These are phyloP conservation scores for Parietichytrium sp. DNA, from an alignment of 108 stramenopile genomes.

Conservation along the genomic window DNA sequence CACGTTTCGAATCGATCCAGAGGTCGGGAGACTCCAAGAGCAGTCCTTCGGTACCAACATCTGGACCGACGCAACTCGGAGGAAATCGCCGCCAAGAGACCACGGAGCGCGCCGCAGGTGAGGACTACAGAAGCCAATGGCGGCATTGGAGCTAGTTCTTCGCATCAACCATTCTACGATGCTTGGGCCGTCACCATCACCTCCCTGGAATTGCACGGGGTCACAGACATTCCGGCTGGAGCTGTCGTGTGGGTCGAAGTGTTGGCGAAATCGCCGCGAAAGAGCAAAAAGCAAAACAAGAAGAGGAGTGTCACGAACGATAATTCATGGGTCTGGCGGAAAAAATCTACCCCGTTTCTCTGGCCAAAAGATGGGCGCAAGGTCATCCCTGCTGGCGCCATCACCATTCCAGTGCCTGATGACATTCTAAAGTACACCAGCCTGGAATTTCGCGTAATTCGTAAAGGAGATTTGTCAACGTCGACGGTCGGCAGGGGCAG, in stretches of 20 bases:
- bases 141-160: no score
- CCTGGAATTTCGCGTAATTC: background rate
- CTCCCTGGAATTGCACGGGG: background rate
- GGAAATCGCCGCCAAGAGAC: no score
- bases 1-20: no score
- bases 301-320: background rate
- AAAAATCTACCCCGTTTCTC: background rate
- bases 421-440: constrained; percentile 18
- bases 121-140: no score
- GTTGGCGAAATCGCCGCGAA: background rate
- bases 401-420: background rate
- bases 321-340: background rate
- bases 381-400: background rate
- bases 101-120: no score
- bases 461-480: background rate
- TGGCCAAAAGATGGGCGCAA: constrained; percentile 5
- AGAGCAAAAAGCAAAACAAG: background rate
- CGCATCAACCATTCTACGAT: no score
- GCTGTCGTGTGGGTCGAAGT: constrained; percentile 4
- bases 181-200: background rate
- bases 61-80: background rate
- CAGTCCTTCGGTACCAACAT: constrained; percentile 11
- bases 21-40: no score
- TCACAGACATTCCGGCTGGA: constrained; percentile 1
- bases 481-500: background rate